Evolutionary conservation across 2,329 filamentous ascomycete genomes (phyloP).

Genomic region (Fusarium foetens): DNA sequence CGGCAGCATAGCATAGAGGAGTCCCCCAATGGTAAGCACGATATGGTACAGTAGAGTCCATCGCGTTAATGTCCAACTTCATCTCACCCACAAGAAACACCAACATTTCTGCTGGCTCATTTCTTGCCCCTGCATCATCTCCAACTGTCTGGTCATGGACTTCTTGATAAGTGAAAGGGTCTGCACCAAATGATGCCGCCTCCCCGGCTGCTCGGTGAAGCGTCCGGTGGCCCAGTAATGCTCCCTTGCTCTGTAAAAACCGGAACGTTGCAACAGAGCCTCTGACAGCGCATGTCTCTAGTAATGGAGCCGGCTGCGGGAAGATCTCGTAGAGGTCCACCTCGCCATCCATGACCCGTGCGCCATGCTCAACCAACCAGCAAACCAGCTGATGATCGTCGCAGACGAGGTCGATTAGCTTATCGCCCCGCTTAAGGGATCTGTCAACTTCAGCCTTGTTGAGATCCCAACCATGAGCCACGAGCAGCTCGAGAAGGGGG

Average conservation of each 20-base stretch:
- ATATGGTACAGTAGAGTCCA: not conserved
- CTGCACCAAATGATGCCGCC: not conserved
- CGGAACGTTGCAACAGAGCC: not conserved
- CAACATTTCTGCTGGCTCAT: not conserved
- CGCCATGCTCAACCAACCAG: not conserved
- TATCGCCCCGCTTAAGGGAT: not conserved
- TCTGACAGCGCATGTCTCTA: not conserved
- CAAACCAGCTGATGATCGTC: not conserved
- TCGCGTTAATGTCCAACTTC: not conserved
- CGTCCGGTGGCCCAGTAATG: not conserved
- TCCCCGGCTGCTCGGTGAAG: not conserved
- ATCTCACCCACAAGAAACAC: not conserved
- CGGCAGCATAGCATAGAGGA: not conserved
- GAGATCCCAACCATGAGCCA: not conserved
- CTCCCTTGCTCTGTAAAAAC: not conserved
- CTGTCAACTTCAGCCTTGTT: not conserved
- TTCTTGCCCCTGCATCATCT: not conserved
- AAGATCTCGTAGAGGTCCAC: not conserved
- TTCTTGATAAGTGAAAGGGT: not conserved
- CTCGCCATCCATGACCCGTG: not conserved
- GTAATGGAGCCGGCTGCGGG: not conserved
- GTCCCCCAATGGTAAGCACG: not conserved
- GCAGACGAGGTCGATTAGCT: not conserved
- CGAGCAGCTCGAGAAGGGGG: not conserved
- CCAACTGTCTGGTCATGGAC: not conserved